A percentile compares a stretch with the other conserved stretches of the same genome.
These are phyloP conservation scores for Limonium bicolor DNA, from an alignment of 148 eudicot species.

Conservation along the genomic window DNA sequence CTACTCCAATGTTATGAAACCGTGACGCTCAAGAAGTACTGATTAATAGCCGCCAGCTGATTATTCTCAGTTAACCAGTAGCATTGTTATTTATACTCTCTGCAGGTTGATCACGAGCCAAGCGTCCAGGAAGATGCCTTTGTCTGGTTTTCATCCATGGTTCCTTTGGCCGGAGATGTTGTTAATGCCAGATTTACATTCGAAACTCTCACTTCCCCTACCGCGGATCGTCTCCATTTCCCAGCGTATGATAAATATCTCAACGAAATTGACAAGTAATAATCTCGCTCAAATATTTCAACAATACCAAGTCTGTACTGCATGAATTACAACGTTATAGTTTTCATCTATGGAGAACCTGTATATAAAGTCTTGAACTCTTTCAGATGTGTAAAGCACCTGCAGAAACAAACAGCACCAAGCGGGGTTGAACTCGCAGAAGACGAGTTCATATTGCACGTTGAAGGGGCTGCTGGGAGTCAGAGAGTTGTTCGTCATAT, in stretches of 20 bases:
- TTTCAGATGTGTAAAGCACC: slow-evolving; percentile 50
- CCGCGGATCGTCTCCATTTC: slow-evolving; percentile 52
- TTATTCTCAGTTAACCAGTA: no score
- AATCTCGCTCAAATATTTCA: no score
- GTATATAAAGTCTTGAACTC: no score
- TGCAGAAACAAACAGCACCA: slow-evolving; percentile 62
- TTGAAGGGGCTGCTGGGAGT: slow-evolving; percentile 73
- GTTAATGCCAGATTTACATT: slow-evolving; percentile 71
- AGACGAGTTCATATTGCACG: slow-evolving; percentile 83
- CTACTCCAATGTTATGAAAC: not conserved
- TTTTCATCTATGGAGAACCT: not conserved
- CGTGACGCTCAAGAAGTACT: not conserved
- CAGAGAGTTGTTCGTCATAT: slow-evolving; percentile 87
- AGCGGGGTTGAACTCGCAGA: slow-evolving; percentile 50
- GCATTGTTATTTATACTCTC: not conserved
- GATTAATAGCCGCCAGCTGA: no score
- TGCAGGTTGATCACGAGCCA: slow-evolving; percentile 67
- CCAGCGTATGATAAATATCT: slow-evolving; percentile 76
- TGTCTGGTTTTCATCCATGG: slow-evolving; percentile 71
- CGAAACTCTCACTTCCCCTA: slow-evolving; percentile 68
- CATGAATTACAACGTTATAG: not conserved
- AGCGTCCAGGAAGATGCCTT: slow-evolving; percentile 64
- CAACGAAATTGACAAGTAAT: slow-evolving; percentile 72
- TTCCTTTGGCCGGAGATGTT: slow-evolving; percentile 56
- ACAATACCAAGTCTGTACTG: not conserved